Evolutionary conservation across 2,329 filamentous ascomycete genomes (phyloP).

Genomic region (Epichloe coenophiala): DNA sequence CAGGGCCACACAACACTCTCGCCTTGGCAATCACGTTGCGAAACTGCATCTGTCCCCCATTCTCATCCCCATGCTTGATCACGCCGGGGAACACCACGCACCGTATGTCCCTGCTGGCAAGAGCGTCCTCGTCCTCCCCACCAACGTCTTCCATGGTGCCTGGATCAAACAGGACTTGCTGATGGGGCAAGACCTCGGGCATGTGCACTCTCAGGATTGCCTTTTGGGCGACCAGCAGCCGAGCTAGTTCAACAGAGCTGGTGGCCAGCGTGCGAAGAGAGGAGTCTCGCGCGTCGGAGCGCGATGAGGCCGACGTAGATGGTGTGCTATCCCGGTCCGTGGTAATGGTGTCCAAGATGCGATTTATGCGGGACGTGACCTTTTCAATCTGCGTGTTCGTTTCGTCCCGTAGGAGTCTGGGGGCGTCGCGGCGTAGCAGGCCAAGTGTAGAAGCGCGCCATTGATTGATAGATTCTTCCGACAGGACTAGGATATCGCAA

Average conservation of each 20-base stretch:
- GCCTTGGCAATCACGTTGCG: constrained; percentile 52
- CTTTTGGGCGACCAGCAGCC: constrained; percentile 43
- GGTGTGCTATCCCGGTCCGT: constrained; percentile 10
- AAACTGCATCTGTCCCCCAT: constrained; percentile 46
- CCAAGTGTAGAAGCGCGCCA: constrained; percentile 54
- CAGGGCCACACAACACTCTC: constrained; percentile 45
- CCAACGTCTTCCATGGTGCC: constrained; percentile 53
- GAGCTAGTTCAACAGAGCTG: constrained; percentile 41
- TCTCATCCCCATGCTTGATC: constrained; percentile 51
- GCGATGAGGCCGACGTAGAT: constrained; percentile 13
- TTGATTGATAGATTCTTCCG: constrained; percentile 44
- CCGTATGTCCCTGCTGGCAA: constrained; percentile 38
- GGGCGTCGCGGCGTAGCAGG: constrained; percentile 40
- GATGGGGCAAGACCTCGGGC: constrained; percentile 39
- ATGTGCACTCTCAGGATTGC: constrained; percentile 43
- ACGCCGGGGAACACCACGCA: constrained; percentile 54
- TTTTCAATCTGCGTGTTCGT: constrained; percentile 28
- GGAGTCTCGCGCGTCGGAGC: constrained; percentile 33
- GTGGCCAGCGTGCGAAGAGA: constrained; percentile 38
- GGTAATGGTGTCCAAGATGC: constrained; percentile 37
- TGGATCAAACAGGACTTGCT: constrained; percentile 41
- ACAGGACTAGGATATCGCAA: constrained; percentile 16
- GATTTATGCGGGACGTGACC: constrained; percentile 33
- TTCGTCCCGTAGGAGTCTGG: constrained; percentile 30
- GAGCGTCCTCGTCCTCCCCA: constrained; percentile 44